Evolutionary conservation across 805 yeast genomes (phyloP), one percentile per base, ranked within the genome.

Genomic region (Cyberlindnera nakhonratchasimensis): DNA sequence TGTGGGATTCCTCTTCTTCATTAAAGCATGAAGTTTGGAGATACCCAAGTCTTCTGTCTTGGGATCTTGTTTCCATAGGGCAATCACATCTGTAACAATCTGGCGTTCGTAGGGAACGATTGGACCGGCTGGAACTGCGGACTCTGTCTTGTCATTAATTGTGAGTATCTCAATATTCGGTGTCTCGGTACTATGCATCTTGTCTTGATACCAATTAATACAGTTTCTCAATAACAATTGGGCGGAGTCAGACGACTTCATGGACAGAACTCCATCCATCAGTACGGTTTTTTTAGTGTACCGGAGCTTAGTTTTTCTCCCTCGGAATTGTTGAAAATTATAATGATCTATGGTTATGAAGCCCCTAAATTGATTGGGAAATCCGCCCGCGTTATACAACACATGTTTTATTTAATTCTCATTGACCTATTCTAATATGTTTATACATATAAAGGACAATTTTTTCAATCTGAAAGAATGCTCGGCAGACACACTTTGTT

Each of bases 51-150:
- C 64, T 55, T 83, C 89, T 20, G 79, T 72, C 2, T 70, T 62
- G 2, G 86, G 80, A 51, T 83, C 87, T 39, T 71, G 70, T 49
- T 77, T 79, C 91, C 93, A 85, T 9, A 82, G 59, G 6, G 69
- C 65, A 31, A 82, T 72, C n/a, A 83, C 78, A 26, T 72, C 74
- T 40, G 76, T 79, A 24, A 58, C 59, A 20, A 58, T 44, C 34
- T 45, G 46, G 12, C 53, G 50, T 22, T 58, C 62, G 30, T 46
- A 53, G 1, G 66, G 66, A 3, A 52, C 56, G 5, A 51, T 34
- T 3, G 61, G 58, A 30, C 45, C 59, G 3, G 32, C 12, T 2
- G 28, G 18, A 10, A 32, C 37, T 9, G 37, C 33, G 3, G 37
- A 20, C 7, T 34, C 29, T 13, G 13, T 8, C 37, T 53, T 54